A percentile compares a stretch with the other conserved stretches of the same genome.
These are phyloP conservation scores for Madurella mycetomatis DNA, from an alignment of 2,329 filamentous ascomycete species.

Conservation along the genomic window DNA sequence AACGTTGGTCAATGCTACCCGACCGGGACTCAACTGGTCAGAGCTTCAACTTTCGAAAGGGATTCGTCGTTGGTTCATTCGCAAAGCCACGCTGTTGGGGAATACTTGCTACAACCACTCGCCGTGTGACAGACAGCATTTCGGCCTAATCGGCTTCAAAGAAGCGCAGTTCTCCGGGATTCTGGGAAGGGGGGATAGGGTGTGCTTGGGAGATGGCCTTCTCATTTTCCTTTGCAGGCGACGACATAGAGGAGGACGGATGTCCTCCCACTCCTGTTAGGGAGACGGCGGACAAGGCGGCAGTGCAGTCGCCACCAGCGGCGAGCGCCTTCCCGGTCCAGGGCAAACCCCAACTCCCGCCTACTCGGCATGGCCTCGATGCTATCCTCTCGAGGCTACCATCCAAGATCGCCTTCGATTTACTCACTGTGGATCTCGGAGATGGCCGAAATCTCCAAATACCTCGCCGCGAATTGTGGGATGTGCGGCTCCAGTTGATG, in stretches of 20 bases:
- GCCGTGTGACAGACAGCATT: no score
- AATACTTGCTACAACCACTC: no score
- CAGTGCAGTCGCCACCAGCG: conserved; percentile 23
- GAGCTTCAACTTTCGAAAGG: no score
- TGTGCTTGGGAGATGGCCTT: conserved; percentile 34
- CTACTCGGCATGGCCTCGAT: conserved; percentile 47
- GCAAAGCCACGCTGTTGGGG: no score
- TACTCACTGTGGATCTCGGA: conserved; percentile 58
- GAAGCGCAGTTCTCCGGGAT: no score
- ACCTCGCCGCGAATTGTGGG: conserved; percentile 74
- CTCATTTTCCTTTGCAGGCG: conserved; percentile 59
- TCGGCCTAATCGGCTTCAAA: no score
- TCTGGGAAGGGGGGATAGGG: not conserved
- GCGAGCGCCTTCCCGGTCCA: conserved; percentile 56
- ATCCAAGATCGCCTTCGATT: conserved; percentile 67
- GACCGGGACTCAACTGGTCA: no score
- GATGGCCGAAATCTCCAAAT: conserved; percentile 49
- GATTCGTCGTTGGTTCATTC: no score
- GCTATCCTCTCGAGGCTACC: conserved; percentile 58
- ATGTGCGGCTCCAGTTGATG: conserved; percentile 77
- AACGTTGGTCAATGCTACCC: no score
- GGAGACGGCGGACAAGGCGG: conserved; percentile 22
- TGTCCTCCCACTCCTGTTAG: conserved; percentile 29
- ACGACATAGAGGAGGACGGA: conserved; percentile 56
- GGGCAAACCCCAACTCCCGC: conserved; percentile 55